These are phyloP conservation scores for Rhypophila decipiens DNA, from an alignment of 495 filamentous ascomycete genomes.

Conservation along the genomic window DNA sequence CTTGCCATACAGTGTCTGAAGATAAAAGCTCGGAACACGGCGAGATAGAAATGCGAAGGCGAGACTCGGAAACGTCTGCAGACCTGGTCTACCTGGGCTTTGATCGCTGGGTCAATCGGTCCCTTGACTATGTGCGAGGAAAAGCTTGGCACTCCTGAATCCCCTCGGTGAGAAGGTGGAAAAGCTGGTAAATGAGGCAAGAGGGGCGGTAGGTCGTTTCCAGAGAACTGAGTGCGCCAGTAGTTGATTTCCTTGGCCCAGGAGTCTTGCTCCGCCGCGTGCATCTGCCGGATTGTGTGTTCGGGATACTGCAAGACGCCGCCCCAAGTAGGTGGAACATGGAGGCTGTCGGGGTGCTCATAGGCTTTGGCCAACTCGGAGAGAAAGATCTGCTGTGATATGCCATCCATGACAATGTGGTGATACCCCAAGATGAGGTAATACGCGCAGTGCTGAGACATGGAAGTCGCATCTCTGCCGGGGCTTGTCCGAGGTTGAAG, in stretches of 20 bases:
- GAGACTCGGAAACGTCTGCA: slow-evolving; percentile 15
- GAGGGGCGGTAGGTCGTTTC: slow-evolving; percentile 29
- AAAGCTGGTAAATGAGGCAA: neutral
- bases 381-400: slow-evolving; percentile 6
- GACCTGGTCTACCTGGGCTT: slow-evolving; percentile 2
- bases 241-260: neutral
- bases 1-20: slow-evolving; percentile 24
- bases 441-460: too few relatives aligned
- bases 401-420: slow-evolving; percentile 26
- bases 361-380: too few relatives aligned
- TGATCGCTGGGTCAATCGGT: slow-evolving; percentile 1
- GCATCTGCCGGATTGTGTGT: neutral
- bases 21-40: slow-evolving; percentile 26
- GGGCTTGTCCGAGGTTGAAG: neutral
- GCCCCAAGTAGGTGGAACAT: too few relatives aligned
- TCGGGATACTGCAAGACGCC: slow-evolving; percentile 12
- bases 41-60: slow-evolving; percentile 33
- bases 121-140: too few relatives aligned
- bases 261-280: neutral
- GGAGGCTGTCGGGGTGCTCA: too few relatives aligned
- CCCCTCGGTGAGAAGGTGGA: neutral
- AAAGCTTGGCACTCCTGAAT: neutral
- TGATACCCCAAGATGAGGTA: slow-evolving; percentile 21
- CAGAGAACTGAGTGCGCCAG: slow-evolving; percentile 31
- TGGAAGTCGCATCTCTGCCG: too few relatives aligned